phyloP scores from a whole-genome alignment of 2,329 filamentous ascomycete genomes.

The Diaporthe ampelina region DNA sequence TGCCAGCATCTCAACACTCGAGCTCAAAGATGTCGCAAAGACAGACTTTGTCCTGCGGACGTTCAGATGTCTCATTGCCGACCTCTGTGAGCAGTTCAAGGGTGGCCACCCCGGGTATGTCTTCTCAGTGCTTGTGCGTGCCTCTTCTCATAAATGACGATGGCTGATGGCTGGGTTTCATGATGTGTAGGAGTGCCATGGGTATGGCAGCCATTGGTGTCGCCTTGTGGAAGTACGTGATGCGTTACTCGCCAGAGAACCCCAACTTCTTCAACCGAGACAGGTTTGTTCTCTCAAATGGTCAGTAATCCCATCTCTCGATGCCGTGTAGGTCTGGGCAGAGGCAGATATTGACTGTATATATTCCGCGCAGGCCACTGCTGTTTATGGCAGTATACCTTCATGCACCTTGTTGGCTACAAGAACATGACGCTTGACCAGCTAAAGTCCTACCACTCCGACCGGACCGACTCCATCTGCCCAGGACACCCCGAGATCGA shows the following conservation, averaged over 20 bases:
- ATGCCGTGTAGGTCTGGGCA: no score
- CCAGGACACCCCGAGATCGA: slow-evolving; percentile 70
- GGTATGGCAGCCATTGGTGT: slow-evolving; percentile 55
- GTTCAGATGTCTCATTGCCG: slow-evolving; percentile 75
- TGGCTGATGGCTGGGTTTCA: slow-evolving; percentile 53
- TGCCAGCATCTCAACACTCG: slow-evolving; percentile 11
- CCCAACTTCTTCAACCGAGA: slow-evolving; percentile 70
- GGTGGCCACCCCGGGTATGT: slow-evolving; percentile 77
- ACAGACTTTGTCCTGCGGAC: slow-evolving; percentile 68
- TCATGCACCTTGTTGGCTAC: slow-evolving; percentile 65
- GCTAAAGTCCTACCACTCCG: slow-evolving; percentile 65
- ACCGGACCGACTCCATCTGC: slow-evolving; percentile 57
- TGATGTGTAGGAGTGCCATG: slow-evolving; percentile 46
- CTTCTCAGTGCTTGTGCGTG: not conserved
- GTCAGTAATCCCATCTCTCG: slow-evolving; percentile 40
- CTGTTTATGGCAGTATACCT: slow-evolving; percentile 64
- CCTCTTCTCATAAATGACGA: not conserved
- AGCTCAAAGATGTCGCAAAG: slow-evolving; percentile 21
- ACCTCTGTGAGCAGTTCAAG: slow-evolving; percentile 78
- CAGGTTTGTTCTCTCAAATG: slow-evolving; percentile 72
- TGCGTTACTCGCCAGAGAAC: slow-evolving; percentile 68
- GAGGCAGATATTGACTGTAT: not conserved
- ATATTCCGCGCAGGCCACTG: slow-evolving; percentile 54
- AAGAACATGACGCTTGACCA: slow-evolving; percentile 66
- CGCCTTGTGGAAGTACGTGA: slow-evolving; percentile 69